phyloP scores from a whole-genome alignment of 768 basidiomycete genomes.

The Podaxis rugospora region DNA sequence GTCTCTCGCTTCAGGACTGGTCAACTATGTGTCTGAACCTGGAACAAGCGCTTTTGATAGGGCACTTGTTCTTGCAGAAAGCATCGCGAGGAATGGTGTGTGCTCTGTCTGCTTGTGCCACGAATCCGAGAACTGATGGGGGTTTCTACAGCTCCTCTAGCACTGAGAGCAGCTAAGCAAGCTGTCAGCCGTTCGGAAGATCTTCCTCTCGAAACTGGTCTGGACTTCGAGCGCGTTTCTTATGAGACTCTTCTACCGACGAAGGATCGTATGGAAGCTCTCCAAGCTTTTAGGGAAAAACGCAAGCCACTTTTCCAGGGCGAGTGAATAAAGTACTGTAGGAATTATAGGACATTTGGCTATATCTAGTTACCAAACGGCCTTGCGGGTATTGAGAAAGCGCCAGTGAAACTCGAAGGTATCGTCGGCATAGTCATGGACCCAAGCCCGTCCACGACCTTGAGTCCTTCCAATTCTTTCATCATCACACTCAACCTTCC shows the following conservation, averaged over 20 bases:
- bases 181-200: constrained; percentile 81
- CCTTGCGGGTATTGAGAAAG: constrained; percentile 39
- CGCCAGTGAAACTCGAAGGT: constrained; percentile 46
- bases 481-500: constrained; percentile 79
- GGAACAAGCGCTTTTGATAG: constrained; percentile 60
- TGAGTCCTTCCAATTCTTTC: constrained; percentile 78
- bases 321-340: constrained; percentile 41
- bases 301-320: constrained; percentile 76
- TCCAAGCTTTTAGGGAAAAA: constrained; percentile 85
- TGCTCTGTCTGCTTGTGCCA: neutral
- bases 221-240: constrained; percentile 86
- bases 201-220: constrained; percentile 75
- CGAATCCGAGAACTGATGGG: neutral
- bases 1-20: constrained; percentile 49
- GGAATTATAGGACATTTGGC: constrained; percentile 16
- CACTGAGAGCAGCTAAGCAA: constrained; percentile 83
- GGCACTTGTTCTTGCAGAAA: constrained; percentile 63
- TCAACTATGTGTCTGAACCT: constrained; percentile 75
- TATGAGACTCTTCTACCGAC: constrained; percentile 77
- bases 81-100: constrained; percentile 66
- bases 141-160: constrained; percentile 63
- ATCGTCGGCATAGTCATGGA: constrained; percentile 56
- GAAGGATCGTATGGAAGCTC: constrained; percentile 77
- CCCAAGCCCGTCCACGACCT: constrained; percentile 45
- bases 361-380: constrained; percentile 32